A percentile compares a stretch with the other conserved stretches of the same genome.
These are phyloP conservation scores for Rhizodiscina lignyota DNA, from an alignment of 495 filamentous ascomycete species.

Conservation along the genomic window DNA sequence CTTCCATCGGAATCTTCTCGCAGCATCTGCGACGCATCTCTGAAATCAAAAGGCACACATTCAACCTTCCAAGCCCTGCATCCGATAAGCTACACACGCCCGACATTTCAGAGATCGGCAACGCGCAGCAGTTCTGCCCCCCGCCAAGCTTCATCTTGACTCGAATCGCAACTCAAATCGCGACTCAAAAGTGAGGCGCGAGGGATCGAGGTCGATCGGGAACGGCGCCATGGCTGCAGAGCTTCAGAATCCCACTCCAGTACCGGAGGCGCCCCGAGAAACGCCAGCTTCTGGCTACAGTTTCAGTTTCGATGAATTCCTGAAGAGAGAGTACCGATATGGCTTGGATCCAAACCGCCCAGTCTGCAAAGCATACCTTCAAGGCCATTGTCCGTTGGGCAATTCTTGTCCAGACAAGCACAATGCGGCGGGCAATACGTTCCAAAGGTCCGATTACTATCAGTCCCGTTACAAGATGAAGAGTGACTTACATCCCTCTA, in stretches of 20 bases:
- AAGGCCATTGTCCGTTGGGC: conserved; percentile 66
- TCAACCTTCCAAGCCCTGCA: too few species aligned
- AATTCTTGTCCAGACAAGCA: conserved; percentile 48
- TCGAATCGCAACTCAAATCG: neutral
- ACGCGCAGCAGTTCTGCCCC: too few species aligned
- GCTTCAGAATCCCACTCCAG: conserved; percentile 4
- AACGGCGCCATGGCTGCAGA: conserved; percentile 6
- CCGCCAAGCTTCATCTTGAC: too few species aligned
- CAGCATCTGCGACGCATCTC: too few species aligned
- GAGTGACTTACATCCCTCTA: too few species aligned
- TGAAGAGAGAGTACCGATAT: conserved; percentile 45
- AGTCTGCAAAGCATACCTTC: conserved; percentile 62
- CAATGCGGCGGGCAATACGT: too few species aligned
- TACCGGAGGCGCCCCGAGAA: conserved; percentile 12
- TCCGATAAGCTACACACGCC: too few species aligned
- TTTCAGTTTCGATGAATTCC: conserved; percentile 25
- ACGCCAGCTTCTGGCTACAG: conserved; percentile 7
- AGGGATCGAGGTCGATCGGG: conserved; percentile 2
- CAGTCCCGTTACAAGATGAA: too few species aligned
- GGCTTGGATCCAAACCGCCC: conserved; percentile 56
- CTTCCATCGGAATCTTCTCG: too few species aligned
- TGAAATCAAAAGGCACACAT: too few species aligned
- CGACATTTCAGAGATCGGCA: too few species aligned
- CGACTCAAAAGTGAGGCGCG: neutral
- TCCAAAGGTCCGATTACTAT: too few species aligned